Evolutionary conservation across 2,329 filamentous ascomycete species (phyloP).

Genomic region (Aspergillus puulaauensis): DNA sequence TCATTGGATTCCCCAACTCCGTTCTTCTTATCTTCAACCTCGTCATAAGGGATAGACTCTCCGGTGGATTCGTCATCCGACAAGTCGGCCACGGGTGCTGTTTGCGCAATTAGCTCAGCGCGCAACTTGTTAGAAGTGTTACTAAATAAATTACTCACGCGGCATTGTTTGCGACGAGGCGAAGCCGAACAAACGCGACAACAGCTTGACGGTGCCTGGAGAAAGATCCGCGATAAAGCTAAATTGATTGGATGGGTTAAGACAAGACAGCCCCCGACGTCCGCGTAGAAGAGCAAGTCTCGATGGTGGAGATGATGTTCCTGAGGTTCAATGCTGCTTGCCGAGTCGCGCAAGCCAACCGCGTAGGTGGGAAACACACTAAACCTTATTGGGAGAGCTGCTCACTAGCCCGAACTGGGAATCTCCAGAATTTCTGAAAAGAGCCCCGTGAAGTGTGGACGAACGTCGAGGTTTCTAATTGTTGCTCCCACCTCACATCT

Average conservation of each 20-base stretch:
- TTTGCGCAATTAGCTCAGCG: conserved; percentile 15
- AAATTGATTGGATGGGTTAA: not conserved
- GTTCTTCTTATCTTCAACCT: conserved; percentile 23
- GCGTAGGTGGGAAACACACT: conserved; percentile 29
- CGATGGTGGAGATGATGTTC: conserved; percentile 6
- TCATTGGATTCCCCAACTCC: conserved; percentile 15
- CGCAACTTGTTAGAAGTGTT: not conserved
- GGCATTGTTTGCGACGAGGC: conserved; percentile 34
- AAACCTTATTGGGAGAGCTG: conserved; percentile 38
- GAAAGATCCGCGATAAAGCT: not conserved
- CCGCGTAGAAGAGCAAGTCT: not conserved
- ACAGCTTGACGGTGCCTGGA: conserved; percentile 28
- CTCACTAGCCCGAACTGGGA: conserved; percentile 38
- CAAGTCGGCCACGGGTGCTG: conserved; percentile 32
- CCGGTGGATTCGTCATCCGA: conserved; percentile 39
- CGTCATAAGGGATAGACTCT: conserved; percentile 39
- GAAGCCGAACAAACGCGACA: conserved; percentile 27
- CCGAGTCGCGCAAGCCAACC: conserved; percentile 26
- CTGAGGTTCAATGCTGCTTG: conserved; percentile 9
- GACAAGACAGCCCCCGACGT: not conserved
- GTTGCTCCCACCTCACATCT: conserved; percentile 22
- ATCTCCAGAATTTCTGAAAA: conserved; percentile 37
- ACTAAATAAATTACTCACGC: conserved; percentile 34
- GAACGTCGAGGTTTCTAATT: conserved; percentile 19
- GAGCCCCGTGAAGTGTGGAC: conserved; percentile 18